phyloP scores from a whole-genome alignment of 2,329 filamentous ascomycete species.

The Cladophialophora bantiana region DNA sequence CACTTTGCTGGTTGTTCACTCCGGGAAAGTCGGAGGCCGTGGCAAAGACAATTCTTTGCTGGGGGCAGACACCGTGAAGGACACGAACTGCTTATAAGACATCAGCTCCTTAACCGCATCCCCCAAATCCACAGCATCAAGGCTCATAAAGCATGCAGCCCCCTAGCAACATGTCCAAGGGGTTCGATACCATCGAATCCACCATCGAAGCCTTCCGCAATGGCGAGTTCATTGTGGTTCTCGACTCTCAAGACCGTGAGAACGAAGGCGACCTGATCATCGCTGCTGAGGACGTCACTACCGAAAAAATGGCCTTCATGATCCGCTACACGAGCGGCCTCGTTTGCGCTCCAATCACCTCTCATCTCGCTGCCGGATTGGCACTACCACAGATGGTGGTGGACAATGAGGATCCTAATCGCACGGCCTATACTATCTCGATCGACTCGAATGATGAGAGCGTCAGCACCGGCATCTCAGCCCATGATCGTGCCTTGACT shows the following conservation, averaged over 20 bases:
- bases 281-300: slow-evolving; percentile 81
- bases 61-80: neutral
- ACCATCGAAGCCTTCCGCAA: slow-evolving; percentile 43
- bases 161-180: slow-evolving; percentile 25
- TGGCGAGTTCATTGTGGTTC: slow-evolving; percentile 93
- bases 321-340: slow-evolving; percentile 87
- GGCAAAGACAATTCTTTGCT: neutral
- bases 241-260: slow-evolving; percentile 90
- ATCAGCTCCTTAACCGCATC: neutral
- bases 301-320: slow-evolving; percentile 94
- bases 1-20: neutral
- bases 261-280: slow-evolving; percentile 99
- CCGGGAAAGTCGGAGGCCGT: neutral
- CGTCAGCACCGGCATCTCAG: slow-evolving; percentile 88
- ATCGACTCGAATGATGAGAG: slow-evolving; percentile 77
- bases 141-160: slow-evolving; percentile 23
- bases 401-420: slow-evolving; percentile 76
- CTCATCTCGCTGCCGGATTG: slow-evolving; percentile 72
- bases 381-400: slow-evolving; percentile 87
- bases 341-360: slow-evolving; percentile 84
- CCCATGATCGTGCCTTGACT: slow-evolving; percentile 83
- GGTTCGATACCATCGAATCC: slow-evolving; percentile 45
- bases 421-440: slow-evolving; percentile 91
- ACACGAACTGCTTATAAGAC: slow-evolving; percentile 2
- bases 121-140: neutral